Evolutionary conservation across 2,329 filamentous ascomycete species (phyloP).

Genomic region (Pseudogymnoascus destructans): DNA sequence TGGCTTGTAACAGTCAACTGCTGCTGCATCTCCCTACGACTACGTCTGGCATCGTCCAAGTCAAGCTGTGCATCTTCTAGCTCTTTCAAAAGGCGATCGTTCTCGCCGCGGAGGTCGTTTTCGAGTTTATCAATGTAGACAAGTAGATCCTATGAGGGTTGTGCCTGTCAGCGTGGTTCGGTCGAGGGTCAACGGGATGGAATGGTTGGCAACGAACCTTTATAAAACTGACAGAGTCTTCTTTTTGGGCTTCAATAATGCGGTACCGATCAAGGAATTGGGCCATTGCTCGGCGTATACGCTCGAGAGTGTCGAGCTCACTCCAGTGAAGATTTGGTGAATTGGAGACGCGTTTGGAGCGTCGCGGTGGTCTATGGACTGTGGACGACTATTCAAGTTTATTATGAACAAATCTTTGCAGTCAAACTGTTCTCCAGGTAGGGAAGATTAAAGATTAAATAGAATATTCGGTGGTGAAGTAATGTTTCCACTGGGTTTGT

Average conservation of each 20-base stretch:
- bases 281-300: neutral
- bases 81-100: conserved; percentile 29
- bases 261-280: conserved; percentile 6
- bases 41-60: conserved; percentile 35
- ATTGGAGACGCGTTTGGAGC: neutral
- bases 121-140: conserved; percentile 35
- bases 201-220: conserved; percentile 2
- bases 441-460: neutral
- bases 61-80: conserved; percentile 36
- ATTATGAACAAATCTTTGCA: neutral
- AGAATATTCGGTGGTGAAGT: neutral
- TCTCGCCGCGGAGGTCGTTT: conserved; percentile 32
- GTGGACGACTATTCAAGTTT: neutral
- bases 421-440: neutral
- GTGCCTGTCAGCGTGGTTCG: neutral
- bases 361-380: neutral
- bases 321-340: neutral
- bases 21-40: conserved; percentile 38
- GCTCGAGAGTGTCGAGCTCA: neutral
- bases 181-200: neutral
- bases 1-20: conserved; percentile 31
- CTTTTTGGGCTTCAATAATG: conserved; percentile 5
- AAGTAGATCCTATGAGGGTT: conserved; percentile 33
- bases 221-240: conserved; percentile 1
- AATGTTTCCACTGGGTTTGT: conserved; percentile 5